Evolutionary conservation across 2,329 filamentous ascomycete species (phyloP).

Genomic region (Thelonectria discophora): DNA sequence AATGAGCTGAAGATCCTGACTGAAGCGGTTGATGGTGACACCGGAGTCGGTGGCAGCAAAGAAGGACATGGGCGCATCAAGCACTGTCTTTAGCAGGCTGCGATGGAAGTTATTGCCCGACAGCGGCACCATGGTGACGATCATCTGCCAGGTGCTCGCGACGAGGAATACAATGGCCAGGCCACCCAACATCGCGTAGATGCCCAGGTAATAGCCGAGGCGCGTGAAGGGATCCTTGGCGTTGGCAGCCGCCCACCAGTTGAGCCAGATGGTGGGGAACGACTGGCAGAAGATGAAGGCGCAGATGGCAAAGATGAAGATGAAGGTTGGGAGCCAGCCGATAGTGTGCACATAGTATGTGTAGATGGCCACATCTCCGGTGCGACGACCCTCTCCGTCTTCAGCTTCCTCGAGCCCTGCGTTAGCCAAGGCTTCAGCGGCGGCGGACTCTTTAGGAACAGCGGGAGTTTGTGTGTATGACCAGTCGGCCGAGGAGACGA

Average conservation of each 20-base stretch:
- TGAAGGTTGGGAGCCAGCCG: slow-evolving; percentile 37
- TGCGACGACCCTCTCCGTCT: slow-evolving; percentile 26
- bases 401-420: slow-evolving; percentile 21
- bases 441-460: neutral
- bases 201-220: slow-evolving; percentile 17
- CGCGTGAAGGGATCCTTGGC: slow-evolving; percentile 8
- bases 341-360: slow-evolving; percentile 41
- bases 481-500: slow-evolving; percentile 3
- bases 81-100: slow-evolving; percentile 34
- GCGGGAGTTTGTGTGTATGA: neutral
- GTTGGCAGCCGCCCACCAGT: slow-evolving; percentile 3
- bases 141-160: slow-evolving; percentile 38
- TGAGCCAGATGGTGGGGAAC: slow-evolving; percentile 4
- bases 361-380: slow-evolving; percentile 34
- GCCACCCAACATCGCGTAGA: neutral
- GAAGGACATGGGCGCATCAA: slow-evolving; percentile 47
- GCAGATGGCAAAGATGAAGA: slow-evolving; percentile 35
- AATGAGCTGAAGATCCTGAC: slow-evolving; percentile 51
- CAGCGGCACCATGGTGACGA: slow-evolving; percentile 39
- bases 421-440: neutral
- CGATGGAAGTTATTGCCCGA: slow-evolving; percentile 37
- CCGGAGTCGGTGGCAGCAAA: slow-evolving; percentile 48
- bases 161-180: slow-evolving; percentile 23
- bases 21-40: slow-evolving; percentile 50
- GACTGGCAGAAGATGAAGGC: slow-evolving; percentile 28